Percentiles rank a stretch among this genome's conserved stretches.
phyloP scores from a whole-genome alignment of 2,329 filamentous ascomycete species.

The Chrysoporthe puriensis region DNA sequence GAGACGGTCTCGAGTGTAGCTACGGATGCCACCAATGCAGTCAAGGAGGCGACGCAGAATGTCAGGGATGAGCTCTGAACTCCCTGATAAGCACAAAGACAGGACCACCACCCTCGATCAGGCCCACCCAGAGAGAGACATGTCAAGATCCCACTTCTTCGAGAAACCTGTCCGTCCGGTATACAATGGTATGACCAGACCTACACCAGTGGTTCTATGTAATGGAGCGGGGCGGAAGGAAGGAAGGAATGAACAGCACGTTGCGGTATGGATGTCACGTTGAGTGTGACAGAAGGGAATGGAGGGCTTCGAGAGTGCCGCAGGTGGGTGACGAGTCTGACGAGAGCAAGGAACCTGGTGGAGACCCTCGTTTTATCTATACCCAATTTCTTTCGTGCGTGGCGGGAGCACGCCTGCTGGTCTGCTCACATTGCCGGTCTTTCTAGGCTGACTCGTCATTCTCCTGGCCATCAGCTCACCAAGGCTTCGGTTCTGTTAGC shows the following conservation, averaged over 20 bases:
- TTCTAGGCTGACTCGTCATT: conserved; percentile 1
- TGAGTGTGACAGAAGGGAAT: not conserved
- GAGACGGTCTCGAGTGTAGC: conserved; percentile 40
- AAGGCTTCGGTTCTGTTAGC: not conserved
- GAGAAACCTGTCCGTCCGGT: not conserved
- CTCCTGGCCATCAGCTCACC: not conserved
- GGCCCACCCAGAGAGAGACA: not conserved
- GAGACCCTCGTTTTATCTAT: conserved; percentile 25
- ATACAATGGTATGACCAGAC: too few species aligned
- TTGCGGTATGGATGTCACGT: not conserved
- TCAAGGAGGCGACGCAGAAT: conserved; percentile 43
- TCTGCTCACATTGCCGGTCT: not conserved
- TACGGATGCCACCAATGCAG: conserved; percentile 47
- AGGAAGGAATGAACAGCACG: not conserved
- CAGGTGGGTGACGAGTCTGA: not conserved
- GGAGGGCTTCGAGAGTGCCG: not conserved
- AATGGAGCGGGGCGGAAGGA: conserved; percentile 1
- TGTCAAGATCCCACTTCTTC: not conserved
- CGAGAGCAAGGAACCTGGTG: not conserved
- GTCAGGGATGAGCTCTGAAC: conserved; percentile 48
- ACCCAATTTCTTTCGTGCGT: conserved; percentile 16
- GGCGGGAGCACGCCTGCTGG: conserved; percentile 1
- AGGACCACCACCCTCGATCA: too few species aligned
- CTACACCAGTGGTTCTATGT: not conserved
- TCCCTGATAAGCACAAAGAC: not conserved